A percentile compares a stretch with the other conserved stretches of the same genome.
phyloP scores from a whole-genome alignment of 441 rosid genomes.

The Corymbia citriodora region DNA sequence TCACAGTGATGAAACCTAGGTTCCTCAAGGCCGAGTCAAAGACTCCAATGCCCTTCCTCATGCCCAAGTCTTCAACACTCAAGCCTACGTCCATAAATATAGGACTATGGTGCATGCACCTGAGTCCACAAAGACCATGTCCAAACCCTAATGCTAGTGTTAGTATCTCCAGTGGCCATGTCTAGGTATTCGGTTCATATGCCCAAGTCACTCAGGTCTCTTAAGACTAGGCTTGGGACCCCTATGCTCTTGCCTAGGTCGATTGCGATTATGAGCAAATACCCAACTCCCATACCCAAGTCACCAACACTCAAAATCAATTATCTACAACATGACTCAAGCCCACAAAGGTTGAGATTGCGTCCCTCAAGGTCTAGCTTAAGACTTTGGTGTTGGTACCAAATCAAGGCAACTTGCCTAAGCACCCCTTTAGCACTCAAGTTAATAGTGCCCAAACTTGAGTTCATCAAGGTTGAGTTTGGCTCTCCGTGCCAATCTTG shows the following conservation, averaged over 20 bases:
- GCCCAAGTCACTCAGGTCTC: background rate
- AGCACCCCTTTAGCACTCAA: background rate
- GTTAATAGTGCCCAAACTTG: background rate
- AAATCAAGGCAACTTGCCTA: background rate
- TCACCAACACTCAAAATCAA: too few species aligned
- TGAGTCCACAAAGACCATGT: background rate
- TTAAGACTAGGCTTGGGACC: background rate
- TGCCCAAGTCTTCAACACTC: background rate
- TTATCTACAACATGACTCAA: background rate
- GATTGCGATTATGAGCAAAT: too few species aligned
- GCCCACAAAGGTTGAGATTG: background rate
- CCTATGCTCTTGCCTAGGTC: background rate
- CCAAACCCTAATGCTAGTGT: background rate
- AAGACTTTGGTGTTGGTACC: background rate
- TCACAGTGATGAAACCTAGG: background rate
- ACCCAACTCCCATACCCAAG: too few species aligned
- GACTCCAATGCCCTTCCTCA: background rate
- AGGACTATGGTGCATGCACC: too few species aligned
- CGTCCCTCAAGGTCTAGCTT: accelerated
- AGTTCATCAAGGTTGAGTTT: background rate
- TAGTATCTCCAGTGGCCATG: background rate
- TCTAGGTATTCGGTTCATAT: background rate
- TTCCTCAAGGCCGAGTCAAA: background rate
- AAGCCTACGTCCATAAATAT: too few species aligned
- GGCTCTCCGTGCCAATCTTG: accelerated